phyloP scores from a whole-genome alignment of 768 basidiomycete species.

The Boletus insuetus region DNA sequence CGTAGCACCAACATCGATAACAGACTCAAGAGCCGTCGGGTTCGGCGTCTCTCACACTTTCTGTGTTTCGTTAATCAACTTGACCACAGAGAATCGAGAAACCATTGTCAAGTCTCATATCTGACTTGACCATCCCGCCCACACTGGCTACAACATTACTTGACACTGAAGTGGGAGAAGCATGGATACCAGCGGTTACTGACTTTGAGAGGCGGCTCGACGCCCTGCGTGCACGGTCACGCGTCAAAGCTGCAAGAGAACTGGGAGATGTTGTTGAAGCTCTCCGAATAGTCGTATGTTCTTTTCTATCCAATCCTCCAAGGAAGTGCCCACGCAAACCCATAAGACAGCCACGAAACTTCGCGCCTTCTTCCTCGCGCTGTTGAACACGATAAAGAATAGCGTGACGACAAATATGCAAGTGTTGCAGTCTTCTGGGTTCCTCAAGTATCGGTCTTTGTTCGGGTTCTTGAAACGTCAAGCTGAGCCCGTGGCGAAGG shows the following conservation, averaged over 20 bases:
- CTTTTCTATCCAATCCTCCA: neutral
- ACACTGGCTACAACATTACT: conserved; percentile 70
- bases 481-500: conserved; percentile 75
- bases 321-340: conserved; percentile 1
- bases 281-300: conserved; percentile 78
- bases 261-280: conserved; percentile 83
- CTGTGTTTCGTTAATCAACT: neutral
- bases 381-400: conserved; percentile 78
- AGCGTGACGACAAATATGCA: conserved; percentile 92
- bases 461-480: conserved; percentile 85
- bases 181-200: conserved; percentile 82
- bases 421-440: conserved; percentile 82
- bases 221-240: conserved; percentile 64
- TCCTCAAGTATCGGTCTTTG: conserved; percentile 79
- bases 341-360: conserved; percentile 84
- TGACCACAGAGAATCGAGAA: conserved; percentile 76
- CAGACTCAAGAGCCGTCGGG: conserved; percentile 79
- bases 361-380: conserved; percentile 76
- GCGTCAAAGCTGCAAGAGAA: conserved; percentile 86
- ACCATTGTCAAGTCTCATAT: conserved; percentile 77
- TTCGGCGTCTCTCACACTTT: conserved; percentile 36
- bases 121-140: conserved; percentile 82
- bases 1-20: conserved; percentile 89
- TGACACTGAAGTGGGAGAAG: conserved; percentile 80
- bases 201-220: conserved; percentile 78